These are phyloP conservation scores for Phytopythium helicoides DNA, from an alignment of 352 stramenopile species.

Conservation along the genomic window DNA sequence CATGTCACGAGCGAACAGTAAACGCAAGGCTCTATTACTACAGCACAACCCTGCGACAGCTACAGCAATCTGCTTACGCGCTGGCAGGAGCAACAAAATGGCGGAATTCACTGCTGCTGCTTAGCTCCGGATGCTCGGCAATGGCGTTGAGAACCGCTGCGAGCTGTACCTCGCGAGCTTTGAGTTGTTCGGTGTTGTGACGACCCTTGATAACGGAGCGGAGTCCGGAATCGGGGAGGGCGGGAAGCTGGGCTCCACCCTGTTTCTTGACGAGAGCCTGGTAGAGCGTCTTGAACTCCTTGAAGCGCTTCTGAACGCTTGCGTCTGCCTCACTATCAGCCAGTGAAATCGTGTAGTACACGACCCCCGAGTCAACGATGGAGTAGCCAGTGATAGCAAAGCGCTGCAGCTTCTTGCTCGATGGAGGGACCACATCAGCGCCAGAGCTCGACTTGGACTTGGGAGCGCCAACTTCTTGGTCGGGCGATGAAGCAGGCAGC, in stretches of 20 bases:
- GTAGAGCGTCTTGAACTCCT: conserved; percentile 80
- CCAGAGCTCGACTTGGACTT: no score
- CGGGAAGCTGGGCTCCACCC: conserved; percentile 24
- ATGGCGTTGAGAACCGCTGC: conserved; percentile 68
- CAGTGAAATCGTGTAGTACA: conserved; percentile 66
- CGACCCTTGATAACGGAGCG: conserved; percentile 51
- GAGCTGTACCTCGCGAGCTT: conserved; percentile 63
- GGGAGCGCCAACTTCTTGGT: no score
- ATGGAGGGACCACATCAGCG: no score
- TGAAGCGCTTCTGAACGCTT: conserved; percentile 70
- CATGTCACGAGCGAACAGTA: no score
- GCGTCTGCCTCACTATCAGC: conserved; percentile 17
- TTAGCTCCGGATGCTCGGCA: conserved; percentile 39
- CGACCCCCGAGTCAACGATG: conserved; percentile 61
- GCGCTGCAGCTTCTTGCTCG: not conserved
- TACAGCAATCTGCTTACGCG: conserved; percentile 2
- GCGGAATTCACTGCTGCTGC: conserved; percentile 49
- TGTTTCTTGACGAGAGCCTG: conserved; percentile 22
- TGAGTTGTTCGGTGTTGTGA: conserved; percentile 56
- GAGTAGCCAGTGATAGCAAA: conserved; percentile 43
- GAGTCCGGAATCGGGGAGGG: conserved; percentile 49
- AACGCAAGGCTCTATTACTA: not conserved
- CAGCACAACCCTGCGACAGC: not conserved
- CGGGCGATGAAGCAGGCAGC: no score
- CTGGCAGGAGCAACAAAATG: conserved; percentile 35